A percentile compares a stretch with the other conserved stretches of the same genome.
Evolutionary conservation across 257 asterid species (phyloP).

Genomic region (Ligustrum vulgare): DNA sequence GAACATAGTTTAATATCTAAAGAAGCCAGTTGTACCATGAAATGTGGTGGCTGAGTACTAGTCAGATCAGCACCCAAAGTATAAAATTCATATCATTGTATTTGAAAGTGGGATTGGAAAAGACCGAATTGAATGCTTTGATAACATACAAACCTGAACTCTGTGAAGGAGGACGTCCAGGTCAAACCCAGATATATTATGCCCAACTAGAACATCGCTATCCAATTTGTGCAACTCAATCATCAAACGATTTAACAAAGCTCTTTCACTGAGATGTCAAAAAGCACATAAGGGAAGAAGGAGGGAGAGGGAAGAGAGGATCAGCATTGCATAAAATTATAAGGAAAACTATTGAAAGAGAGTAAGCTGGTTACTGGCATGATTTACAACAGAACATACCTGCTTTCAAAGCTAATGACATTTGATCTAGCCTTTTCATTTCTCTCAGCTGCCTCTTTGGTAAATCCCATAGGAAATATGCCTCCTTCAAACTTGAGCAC

Average conservation of each 20-base stretch:
- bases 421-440: conserved; percentile 79
- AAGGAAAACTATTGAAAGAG: conserved; percentile 15
- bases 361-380: conserved; percentile 4
- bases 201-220: conserved; percentile 92
- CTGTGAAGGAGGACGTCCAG: conserved; percentile 97
- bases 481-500: conserved; percentile 92
- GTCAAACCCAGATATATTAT: conserved; percentile 97
- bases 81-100: conserved; percentile 22
- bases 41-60: not conserved
- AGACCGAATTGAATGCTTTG: conserved; percentile 18
- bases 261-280: conserved; percentile 77
- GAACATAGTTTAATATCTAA: not conserved
- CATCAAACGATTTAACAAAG: conserved; percentile 88
- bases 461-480: conserved; percentile 90
- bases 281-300: conserved; percentile 10
- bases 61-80: conserved; percentile 5
- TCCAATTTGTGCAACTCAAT: conserved; percentile 85
- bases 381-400: conserved; percentile 44
- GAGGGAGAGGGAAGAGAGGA: not conserved
- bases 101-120: not conserved
- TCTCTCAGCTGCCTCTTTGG: conserved; percentile 74
- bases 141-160: conserved; percentile 64
- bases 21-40: not conserved
- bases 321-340: conserved; percentile 12
- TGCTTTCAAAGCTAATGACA: conserved; percentile 73